A percentile compares a stretch with the other conserved stretches of the same genome.
Conservation (phyloP, 768 basidiomycete species). For the Leccinum longicurvipes region DNA sequence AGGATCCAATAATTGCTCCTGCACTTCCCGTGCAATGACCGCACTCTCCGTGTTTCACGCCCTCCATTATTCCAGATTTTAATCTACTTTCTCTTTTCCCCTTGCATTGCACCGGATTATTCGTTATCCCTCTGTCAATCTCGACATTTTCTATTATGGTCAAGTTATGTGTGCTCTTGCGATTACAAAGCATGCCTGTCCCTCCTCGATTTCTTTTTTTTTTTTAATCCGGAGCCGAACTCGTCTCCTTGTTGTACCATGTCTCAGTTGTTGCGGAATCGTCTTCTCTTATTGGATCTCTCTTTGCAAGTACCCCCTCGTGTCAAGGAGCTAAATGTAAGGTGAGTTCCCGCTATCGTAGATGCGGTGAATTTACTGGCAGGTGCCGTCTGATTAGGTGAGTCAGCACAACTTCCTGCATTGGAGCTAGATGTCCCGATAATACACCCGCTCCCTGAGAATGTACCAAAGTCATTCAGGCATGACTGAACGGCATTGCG, state of each 20-base stretch:
- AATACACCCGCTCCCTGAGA: slow-evolving; percentile 1
- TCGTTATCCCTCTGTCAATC: slow-evolving; percentile 9
- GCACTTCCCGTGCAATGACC: slow-evolving; percentile 24
- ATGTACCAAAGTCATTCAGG: not conserved
- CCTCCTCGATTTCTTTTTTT: slow-evolving; percentile 12
- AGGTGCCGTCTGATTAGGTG: slow-evolving; percentile 1
- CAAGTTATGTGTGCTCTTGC: slow-evolving; percentile 10
- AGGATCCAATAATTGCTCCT: slow-evolving; percentile 17
- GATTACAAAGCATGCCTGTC: slow-evolving; percentile 11
- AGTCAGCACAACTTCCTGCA: slow-evolving; percentile 8
- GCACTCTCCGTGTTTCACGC: not conserved
- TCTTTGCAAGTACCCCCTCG: not conserved
- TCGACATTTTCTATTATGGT: slow-evolving; percentile 10
- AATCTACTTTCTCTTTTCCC: not conserved
- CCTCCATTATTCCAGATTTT: not conserved
- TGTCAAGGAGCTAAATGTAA: not conserved
- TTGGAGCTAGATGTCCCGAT: not conserved
- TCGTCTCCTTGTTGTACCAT: slow-evolving; percentile 9
- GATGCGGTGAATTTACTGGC: not conserved
- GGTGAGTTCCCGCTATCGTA: slow-evolving; percentile 9
- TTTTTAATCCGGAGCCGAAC: slow-evolving; percentile 4
- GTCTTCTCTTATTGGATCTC: not conserved
- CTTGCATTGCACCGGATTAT: slow-evolving; percentile 15
- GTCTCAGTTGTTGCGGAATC: slow-evolving; percentile 1
- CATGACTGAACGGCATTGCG: not conserved